A percentile compares a stretch with the other conserved stretches of the same genome.
Conservation (phyloP, 371 early-diverging fungal species). For the Mortierella sp. region DNA sequence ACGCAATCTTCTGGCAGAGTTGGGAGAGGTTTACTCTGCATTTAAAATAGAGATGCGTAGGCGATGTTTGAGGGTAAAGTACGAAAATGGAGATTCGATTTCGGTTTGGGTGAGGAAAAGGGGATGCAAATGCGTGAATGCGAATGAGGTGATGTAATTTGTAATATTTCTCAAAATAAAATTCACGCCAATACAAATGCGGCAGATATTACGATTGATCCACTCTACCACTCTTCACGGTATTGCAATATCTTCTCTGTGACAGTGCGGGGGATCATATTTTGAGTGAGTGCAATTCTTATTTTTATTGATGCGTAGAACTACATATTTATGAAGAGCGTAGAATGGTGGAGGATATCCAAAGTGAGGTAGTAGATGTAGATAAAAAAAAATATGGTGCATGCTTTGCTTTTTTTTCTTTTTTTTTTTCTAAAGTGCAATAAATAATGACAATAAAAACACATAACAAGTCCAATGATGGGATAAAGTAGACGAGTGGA, state of each 20-base stretch:
- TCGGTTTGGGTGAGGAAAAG: not conserved
- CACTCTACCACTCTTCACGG: too few species aligned
- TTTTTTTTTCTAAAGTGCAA: conserved; percentile 5
- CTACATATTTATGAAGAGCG: not conserved
- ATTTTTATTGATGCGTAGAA: not conserved
- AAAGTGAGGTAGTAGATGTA: conserved; percentile 19
- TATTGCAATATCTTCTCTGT: too few species aligned
- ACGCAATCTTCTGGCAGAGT: conserved; percentile 47
- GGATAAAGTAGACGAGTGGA: not conserved
- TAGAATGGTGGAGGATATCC: conserved; percentile 46
- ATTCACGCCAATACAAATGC: too few species aligned
- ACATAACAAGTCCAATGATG: conserved; percentile 14
- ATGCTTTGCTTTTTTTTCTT: conserved; percentile 8
- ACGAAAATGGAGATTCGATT: not conserved
- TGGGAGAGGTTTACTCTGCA: conserved; percentile 2
- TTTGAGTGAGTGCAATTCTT: not conserved
- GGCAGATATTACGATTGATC: too few species aligned
- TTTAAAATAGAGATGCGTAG: conserved; percentile 4
- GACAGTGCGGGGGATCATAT: too few species aligned
- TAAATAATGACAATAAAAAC: conserved; percentile 3
- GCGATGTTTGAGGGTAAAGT: not conserved
- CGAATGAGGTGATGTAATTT: conserved; percentile 1
- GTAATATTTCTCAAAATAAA: too few species aligned
- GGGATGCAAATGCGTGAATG: not conserved
- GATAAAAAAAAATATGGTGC: conserved; percentile 4